Percentiles rank a stretch among this genome's conserved stretches.
Evolutionary conservation across 1,284 basidiomycete species (phyloP).

Genomic region (Vanrija sp.): DNA sequence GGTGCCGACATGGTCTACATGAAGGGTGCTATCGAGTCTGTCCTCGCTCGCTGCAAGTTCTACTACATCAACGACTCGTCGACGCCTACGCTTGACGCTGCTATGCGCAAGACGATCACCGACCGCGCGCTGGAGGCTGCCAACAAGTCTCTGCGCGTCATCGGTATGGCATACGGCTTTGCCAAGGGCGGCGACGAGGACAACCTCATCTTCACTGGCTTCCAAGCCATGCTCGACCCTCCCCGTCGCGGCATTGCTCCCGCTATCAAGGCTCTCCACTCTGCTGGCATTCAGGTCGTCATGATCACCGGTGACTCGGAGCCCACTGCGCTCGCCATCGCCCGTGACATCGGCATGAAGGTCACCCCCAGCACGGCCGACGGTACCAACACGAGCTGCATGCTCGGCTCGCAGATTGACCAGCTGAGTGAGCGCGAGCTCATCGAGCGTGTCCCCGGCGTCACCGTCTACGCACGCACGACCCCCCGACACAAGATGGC

Average conservation of each 20-base stretch:
- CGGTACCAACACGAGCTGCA: constrained; percentile 49
- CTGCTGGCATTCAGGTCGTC: constrained; percentile 85
- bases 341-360: constrained; percentile 76
- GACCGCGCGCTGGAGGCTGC: constrained; percentile 68
- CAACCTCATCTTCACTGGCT: constrained; percentile 81
- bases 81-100: constrained; percentile 68
- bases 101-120: constrained; percentile 62
- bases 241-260: constrained; percentile 89
- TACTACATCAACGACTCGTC: constrained; percentile 83
- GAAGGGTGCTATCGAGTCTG: constrained; percentile 86
- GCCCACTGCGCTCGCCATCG: constrained; percentile 84
- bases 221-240: constrained; percentile 93
- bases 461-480: constrained; percentile 89
- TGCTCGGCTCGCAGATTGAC: constrained; percentile 88
- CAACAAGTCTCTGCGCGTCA: constrained; percentile 72
- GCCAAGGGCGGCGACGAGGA: constrained; percentile 40
- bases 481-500: constrained; percentile 97
- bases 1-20: constrained; percentile 74
- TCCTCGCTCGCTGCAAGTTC: constrained; percentile 77
- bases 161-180: constrained; percentile 85
- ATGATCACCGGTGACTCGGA: constrained; percentile 99
- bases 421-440: constrained; percentile 73
- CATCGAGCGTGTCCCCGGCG: constrained; percentile 69
- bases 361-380: constrained; percentile 24
- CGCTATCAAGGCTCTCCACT: constrained; percentile 72